These are phyloP conservation scores for Polytrichum formosum DNA, from an alignment of 225 moss, liverwort and hornwort species.

Conservation along the genomic window DNA sequence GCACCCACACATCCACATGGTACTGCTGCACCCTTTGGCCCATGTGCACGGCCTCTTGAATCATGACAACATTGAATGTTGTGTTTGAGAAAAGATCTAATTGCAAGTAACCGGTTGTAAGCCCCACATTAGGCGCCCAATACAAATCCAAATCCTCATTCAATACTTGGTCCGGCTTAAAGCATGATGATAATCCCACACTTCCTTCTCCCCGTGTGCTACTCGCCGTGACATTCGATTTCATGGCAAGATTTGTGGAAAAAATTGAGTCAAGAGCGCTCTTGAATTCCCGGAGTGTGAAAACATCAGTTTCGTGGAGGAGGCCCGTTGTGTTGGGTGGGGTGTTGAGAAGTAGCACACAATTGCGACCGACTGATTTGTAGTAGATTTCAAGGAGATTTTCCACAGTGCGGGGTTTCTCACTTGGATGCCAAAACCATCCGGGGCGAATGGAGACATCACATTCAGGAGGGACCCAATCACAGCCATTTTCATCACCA, in stretches of 20 bases:
- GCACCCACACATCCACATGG: constrained; percentile 51
- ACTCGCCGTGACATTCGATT: constrained; percentile 54
- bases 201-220: constrained; percentile 46
- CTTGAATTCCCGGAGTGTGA: constrained; percentile 46
- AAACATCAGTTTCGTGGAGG: constrained; percentile 52
- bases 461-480: constrained; percentile 88
- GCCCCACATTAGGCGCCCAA: constrained; percentile 62
- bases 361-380: constrained; percentile 81
- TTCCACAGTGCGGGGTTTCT: constrained; percentile 54
- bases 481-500: constrained; percentile 62
- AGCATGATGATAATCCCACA: constrained; percentile 21
- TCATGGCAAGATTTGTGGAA: constrained; percentile 39
- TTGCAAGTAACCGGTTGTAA: constrained; percentile 40
- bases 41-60: constrained; percentile 72
- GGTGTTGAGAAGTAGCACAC: constrained; percentile 74
- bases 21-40: constrained; percentile 71
- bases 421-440: constrained; percentile 81
- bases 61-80: constrained; percentile 61
- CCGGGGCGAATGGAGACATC: constrained; percentile 82
- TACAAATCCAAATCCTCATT: constrained; percentile 45
- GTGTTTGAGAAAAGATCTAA: constrained; percentile 38
- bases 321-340: constrained; percentile 75
- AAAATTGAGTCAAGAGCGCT: constrained; percentile 53
- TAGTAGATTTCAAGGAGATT: constrained; percentile 70
- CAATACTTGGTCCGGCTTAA: constrained; percentile 48